Evolutionary conservation across 192 early-diverging fungal species (phyloP).

Genomic region (Gigaspora rosea): DNA sequence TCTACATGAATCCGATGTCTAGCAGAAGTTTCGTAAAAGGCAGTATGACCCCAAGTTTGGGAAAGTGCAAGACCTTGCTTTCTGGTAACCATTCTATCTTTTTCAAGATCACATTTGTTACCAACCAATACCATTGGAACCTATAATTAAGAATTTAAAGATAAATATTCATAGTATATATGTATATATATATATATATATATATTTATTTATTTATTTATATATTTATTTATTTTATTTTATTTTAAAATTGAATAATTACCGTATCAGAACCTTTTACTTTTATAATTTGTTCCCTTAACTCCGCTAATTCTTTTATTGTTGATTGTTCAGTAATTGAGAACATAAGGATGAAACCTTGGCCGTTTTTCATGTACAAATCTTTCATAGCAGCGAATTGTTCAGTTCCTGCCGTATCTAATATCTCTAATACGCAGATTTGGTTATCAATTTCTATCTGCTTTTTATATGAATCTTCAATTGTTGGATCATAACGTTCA

Average conservation of each 20-base stretch:
- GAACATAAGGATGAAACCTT: slow-evolving; percentile 88
- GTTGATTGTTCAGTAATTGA: slow-evolving; percentile 48
- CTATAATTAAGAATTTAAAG: slow-evolving; percentile 1
- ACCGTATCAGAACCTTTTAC: too few relatives aligned
- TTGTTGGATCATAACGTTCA: slow-evolving; percentile 94
- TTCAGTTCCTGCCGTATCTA: slow-evolving; percentile 62
- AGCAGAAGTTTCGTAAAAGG: slow-evolving; percentile 88
- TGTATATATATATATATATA: too few relatives aligned
- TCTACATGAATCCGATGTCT: slow-evolving; percentile 86
- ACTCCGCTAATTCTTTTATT: neutral
- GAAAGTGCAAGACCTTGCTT: slow-evolving; percentile 71
- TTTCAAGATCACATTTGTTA: slow-evolving; percentile 90
- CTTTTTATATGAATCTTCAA: slow-evolving; percentile 89
- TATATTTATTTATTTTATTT: too few relatives aligned
- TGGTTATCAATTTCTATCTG: slow-evolving; percentile 81
- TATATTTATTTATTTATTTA: too few relatives aligned
- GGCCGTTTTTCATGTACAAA: slow-evolving; percentile 89
- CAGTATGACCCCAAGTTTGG: slow-evolving; percentile 62
- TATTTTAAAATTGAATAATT: too few relatives aligned
- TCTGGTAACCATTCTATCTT: slow-evolving; percentile 65
- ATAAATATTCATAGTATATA: too few relatives aligned
- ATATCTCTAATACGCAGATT: slow-evolving; percentile 59
- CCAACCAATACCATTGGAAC: slow-evolving; percentile 90
- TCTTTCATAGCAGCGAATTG: slow-evolving; percentile 72
- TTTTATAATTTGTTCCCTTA: too few relatives aligned